Conservation (phyloP, 2,329 filamentous ascomycete genomes). For the Fusarium sp. region DNA sequence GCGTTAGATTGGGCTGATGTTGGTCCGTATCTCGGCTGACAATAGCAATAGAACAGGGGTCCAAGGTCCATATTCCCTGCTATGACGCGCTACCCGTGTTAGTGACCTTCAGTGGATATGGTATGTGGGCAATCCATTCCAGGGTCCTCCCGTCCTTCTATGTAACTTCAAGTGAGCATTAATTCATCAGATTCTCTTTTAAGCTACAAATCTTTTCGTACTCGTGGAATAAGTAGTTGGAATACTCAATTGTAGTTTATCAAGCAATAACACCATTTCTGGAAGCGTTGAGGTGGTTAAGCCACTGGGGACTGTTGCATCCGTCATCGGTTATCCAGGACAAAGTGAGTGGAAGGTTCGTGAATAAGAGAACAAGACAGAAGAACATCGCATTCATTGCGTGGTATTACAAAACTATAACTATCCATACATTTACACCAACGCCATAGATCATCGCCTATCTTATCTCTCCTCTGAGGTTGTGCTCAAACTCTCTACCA, state of each 20-base stretch:
- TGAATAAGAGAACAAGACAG: neutral
- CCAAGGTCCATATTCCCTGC: slow-evolving; percentile 21
- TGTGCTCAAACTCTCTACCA: slow-evolving; percentile 44
- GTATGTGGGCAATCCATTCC: neutral
- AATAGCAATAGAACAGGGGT: slow-evolving; percentile 31
- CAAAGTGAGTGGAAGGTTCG: neutral
- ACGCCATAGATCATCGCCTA: neutral
- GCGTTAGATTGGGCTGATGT: slow-evolving; percentile 14
- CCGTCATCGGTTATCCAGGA: neutral
- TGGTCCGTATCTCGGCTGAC: slow-evolving; percentile 30
- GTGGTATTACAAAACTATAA: slow-evolving; percentile 32
- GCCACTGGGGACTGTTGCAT: neutral
- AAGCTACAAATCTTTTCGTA: neutral
- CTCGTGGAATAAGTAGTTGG: neutral
- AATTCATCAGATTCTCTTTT: neutral
- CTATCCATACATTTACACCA: neutral
- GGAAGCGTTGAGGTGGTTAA: neutral
- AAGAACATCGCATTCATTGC: neutral
- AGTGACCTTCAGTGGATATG: slow-evolving; percentile 27
- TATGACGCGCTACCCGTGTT: slow-evolving; percentile 31
- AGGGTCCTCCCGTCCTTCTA: slow-evolving; percentile 17
- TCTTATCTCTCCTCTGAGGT: slow-evolving; percentile 29
- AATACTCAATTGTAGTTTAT: too few relatives aligned
- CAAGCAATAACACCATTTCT: neutral
- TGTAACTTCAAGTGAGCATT: slow-evolving; percentile 1